A percentile compares a stretch with the other conserved stretches of the same genome.
Conservation (phyloP, 495 filamentous ascomycete genomes). For the Penicillium soppii region DNA sequence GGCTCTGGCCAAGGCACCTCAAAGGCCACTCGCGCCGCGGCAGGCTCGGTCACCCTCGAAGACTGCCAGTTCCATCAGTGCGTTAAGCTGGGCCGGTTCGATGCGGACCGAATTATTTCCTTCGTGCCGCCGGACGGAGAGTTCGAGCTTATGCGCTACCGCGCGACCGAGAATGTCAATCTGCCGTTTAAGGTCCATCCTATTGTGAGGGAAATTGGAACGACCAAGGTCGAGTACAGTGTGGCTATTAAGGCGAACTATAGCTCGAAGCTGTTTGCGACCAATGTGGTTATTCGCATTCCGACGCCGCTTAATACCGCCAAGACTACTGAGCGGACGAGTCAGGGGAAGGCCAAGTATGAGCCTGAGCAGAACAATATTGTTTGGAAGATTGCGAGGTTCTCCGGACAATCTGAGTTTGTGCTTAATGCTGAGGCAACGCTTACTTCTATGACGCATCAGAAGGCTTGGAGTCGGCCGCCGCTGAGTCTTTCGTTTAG, state of each 20-base stretch:
- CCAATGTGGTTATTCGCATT: slow-evolving; percentile 93
- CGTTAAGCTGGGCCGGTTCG: slow-evolving; percentile 96
- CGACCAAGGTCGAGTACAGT: slow-evolving; percentile 97
- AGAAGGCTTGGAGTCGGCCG: slow-evolving; percentile 95
- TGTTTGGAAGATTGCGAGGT: slow-evolving; percentile 97
- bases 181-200: slow-evolving; percentile 98
- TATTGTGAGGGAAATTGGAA: slow-evolving; percentile 96
- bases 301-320: slow-evolving; percentile 97
- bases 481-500: slow-evolving; percentile 90
- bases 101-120: slow-evolving; percentile 94
- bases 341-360: slow-evolving; percentile 96
- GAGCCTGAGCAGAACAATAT: slow-evolving; percentile 98
- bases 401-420: slow-evolving; percentile 93
- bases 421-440: slow-evolving; percentile 92
- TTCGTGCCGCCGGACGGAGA: slow-evolving; percentile 98
- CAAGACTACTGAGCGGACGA: slow-evolving; percentile 87
- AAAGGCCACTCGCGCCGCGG: slow-evolving; percentile 91
- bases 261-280: slow-evolving; percentile 92
- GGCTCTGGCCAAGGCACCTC: slow-evolving; percentile 39
- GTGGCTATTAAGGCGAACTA: slow-evolving; percentile 98
- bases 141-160: slow-evolving; percentile 99
- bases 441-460: slow-evolving; percentile 94
- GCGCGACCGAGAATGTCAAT: slow-evolving; percentile 99
- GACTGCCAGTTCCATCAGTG: slow-evolving; percentile 99
- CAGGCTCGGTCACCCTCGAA: slow-evolving; percentile 92